A percentile compares a stretch with the other conserved stretches of the same genome.
These are phyloP conservation scores for Solanum hybrid DNA, from an alignment of 305 asterid genomes.

Conservation along the genomic window DNA sequence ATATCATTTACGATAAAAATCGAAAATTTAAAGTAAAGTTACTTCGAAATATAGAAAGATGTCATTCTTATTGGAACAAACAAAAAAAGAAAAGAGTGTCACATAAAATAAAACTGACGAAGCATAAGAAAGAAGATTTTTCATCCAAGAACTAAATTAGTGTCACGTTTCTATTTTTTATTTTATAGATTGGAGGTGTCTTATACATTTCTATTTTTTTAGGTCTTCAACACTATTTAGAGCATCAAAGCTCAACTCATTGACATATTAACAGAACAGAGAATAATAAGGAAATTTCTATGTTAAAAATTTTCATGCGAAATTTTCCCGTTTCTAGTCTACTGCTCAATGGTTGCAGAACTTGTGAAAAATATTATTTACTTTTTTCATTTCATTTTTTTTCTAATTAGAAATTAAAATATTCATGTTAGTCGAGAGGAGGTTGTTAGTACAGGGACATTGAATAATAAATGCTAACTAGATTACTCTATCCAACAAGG, in stretches of 20 bases:
- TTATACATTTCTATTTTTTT: neutral
- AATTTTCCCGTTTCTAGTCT: neutral
- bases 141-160: neutral
- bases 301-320: neutral
- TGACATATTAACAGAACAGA: neutral
- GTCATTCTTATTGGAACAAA: neutral
- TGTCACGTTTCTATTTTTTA: neutral
- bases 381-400: neutral
- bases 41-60: neutral
- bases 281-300: neutral
- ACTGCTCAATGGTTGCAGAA: neutral
- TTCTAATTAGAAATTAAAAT: neutral
- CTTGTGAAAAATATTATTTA: neutral
- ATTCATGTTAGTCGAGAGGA: neutral
- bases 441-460: neutral
- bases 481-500: neutral
- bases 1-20: neutral
- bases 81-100: neutral
- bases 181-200: neutral
- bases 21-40: neutral
- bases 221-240: neutral
- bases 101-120: neutral
- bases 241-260: neutral
- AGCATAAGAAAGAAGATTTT: neutral
- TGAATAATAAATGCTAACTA: neutral